Base-by-base conservation (phyloP, 768 basidiomycete species). In the Heimioporus sp. region DNA sequence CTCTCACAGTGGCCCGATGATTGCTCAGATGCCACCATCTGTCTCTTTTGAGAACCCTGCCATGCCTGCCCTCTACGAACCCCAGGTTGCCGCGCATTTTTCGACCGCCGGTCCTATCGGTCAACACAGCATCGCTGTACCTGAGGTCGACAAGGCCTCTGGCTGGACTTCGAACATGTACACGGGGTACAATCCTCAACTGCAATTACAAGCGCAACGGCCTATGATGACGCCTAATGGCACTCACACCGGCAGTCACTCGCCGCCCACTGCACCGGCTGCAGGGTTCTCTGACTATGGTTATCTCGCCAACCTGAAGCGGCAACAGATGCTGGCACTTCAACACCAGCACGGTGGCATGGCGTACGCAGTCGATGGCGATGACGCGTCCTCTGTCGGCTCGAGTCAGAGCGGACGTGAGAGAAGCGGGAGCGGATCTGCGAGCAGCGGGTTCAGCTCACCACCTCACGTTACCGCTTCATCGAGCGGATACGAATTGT, bases 41-140 rank as follows among this genome's bases (percentile, higher is more conserved):
- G 75, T 76, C 53, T 76, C 76, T 4, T 81, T 72, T 49, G 81
- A 82, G 61, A 81, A 81, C 52, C 80, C 81, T 3, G 75, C 74
- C 2, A 76, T 80, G 72, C 64, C 76, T 46, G 60, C 71, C 12
- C 56, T 74, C 30, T 78, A 78, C 52, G 76, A 78, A 48, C 68
- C 74, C n/a, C 67, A 72, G 49, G 53, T 64, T 30, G 13, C 60
- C 16, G 58, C 64, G 31, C 71, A 73, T 41, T 75, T 60, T 48
- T 30, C 55, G 17, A 54, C 57, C 39, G 39, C 55, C 34, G 15
- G 55, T 19, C 64, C 65, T 32, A 44, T 61, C 9, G 56, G 46
- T 45, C 68, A 56, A 28, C 67, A 66, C 1, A 53, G 52, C 24
- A 42, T 61, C 10, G 19, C 51, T 34, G 48, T 51, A 2, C 43